phyloP scores from a whole-genome alignment of 176 grass and related monocot species.

The Ampelocalamus luodianensis region DNA sequence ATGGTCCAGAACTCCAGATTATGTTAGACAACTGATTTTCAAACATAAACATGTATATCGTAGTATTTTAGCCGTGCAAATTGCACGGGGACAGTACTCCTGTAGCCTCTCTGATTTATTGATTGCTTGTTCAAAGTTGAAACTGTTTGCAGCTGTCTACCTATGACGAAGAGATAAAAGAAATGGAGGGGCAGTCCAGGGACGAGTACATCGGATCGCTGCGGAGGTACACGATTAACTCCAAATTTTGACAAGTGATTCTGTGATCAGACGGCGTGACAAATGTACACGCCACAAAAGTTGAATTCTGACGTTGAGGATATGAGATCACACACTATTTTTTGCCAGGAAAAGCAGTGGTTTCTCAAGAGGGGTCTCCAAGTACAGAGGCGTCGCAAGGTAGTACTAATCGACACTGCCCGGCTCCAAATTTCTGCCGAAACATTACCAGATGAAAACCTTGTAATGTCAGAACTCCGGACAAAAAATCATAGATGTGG shows the following conservation, averaged over 20 bases:
- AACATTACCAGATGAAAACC: background rate
- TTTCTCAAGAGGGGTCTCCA: slow-evolving; percentile 75
- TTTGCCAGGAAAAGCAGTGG: slow-evolving; percentile 68
- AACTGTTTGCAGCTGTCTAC: slow-evolving; percentile 40
- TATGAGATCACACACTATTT: background rate
- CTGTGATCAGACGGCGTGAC: background rate
- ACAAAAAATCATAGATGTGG: too few species aligned
- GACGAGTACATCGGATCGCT: slow-evolving; percentile 76
- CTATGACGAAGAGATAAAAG: slow-evolving; percentile 60
- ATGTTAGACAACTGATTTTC: too few species aligned
- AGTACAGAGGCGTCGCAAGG: slow-evolving; percentile 82
- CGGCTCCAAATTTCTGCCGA: background rate
- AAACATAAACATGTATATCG: too few species aligned
- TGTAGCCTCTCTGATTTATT: background rate
- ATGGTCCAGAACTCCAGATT: fast-evolving
- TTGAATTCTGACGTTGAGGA: background rate
- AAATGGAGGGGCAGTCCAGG: slow-evolving; percentile 63
- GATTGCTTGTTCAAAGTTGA: background rate
- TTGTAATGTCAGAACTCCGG: background rate
- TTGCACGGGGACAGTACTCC: too few species aligned
- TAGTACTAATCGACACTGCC: background rate
- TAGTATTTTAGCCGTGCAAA: too few species aligned
- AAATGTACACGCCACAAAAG: background rate
- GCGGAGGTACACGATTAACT: slow-evolving; percentile 42
- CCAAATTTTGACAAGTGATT: background rate